These are phyloP conservation scores for Candolleomyces eurysporus DNA, from an alignment of 768 basidiomycete species.

Conservation along the genomic window DNA sequence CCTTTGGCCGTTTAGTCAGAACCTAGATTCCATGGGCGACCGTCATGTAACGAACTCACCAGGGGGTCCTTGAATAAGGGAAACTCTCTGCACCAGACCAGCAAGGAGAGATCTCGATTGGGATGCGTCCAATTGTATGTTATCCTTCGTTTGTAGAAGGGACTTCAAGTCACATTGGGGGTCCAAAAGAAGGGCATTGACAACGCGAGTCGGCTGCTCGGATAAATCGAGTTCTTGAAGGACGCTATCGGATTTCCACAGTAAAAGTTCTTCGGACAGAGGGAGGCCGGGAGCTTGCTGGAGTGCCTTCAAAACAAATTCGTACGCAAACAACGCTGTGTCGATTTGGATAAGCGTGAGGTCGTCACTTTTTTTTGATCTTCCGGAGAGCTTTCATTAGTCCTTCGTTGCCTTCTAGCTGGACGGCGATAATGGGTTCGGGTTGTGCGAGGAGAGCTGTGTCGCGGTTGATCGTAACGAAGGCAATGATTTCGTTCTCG, in stretches of 20 bases:
- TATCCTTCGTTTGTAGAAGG: conserved; percentile 33
- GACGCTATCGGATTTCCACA: conserved; percentile 41
- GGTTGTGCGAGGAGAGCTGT: conserved; percentile 48
- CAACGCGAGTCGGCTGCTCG: conserved; percentile 12
- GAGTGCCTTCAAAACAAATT: conserved; percentile 58
- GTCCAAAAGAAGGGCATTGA: conserved; percentile 27
- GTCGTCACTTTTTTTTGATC: conserved; percentile 31
- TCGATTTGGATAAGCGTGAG: conserved; percentile 56
- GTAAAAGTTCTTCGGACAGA: conserved; percentile 28
- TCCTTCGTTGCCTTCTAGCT: conserved; percentile 48
- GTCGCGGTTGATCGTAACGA: conserved; percentile 53
- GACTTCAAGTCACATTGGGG: conserved; percentile 39
- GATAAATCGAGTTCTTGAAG: conserved; percentile 5
- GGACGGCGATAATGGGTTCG: conserved; percentile 52
- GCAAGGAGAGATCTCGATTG: conserved; percentile 48
- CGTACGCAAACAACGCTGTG: conserved; percentile 60
- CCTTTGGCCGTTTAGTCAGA: conserved; percentile 33
- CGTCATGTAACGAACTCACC: conserved; percentile 36
- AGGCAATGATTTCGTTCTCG: conserved; percentile 46
- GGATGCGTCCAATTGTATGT: conserved; percentile 49
- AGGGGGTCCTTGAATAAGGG: conserved; percentile 70
- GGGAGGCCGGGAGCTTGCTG: conserved; percentile 34
- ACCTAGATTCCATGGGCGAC: background rate
- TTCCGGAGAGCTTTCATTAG: conserved; percentile 33
- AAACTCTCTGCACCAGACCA: conserved; percentile 54